A percentile compares a stretch with the other conserved stretches of the same genome.
phyloP scores from a whole-genome alignment of 75 land plant species.

The Sequoia sempervirens region DNA sequence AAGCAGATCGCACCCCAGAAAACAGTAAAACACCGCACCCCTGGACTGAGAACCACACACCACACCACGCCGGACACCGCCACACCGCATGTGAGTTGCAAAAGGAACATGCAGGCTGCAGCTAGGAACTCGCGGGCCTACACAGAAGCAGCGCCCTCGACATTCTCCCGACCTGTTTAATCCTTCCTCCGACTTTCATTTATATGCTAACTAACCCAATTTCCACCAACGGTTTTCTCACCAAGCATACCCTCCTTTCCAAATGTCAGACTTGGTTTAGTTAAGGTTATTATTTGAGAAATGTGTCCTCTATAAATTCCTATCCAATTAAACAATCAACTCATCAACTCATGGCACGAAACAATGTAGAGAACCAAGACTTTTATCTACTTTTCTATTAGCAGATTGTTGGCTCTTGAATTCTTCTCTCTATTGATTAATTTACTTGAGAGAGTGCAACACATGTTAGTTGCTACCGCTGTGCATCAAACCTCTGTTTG shows the following conservation, averaged over 20 bases:
- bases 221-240: neutral
- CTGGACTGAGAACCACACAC: no score
- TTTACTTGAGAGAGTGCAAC: neutral
- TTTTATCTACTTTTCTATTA: neutral
- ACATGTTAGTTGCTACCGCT: neutral
- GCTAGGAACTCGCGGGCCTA: no score
- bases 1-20: no score
- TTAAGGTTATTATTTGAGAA: neutral
- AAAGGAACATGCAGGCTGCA: no score
- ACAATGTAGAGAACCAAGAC: neutral
- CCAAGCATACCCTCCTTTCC: neutral
- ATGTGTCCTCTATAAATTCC: neutral
- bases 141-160: no score
- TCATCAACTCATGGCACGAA: neutral
- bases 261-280: neutral
- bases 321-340: neutral
- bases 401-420: neutral
- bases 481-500: slow-evolving; percentile 14
- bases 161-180: no score
- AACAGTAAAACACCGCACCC: no score
- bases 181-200: neutral
- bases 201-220: neutral
- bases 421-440: neutral
- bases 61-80: no score
- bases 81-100: no score